phyloP scores from a whole-genome alignment of 2,329 filamentous ascomycete genomes.

The Monilinia laxa region DNA sequence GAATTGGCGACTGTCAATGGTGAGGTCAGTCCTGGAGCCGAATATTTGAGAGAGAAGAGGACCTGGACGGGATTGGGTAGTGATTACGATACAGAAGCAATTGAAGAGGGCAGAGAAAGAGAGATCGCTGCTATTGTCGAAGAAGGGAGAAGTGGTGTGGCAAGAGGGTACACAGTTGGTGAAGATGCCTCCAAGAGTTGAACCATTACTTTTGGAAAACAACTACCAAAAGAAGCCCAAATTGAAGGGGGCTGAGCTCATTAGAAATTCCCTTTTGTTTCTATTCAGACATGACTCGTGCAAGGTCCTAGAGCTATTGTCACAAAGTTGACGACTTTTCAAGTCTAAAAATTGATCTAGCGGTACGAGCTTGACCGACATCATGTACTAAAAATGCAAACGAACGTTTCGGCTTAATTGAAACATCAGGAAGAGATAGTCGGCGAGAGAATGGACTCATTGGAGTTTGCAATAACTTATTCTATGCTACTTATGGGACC shows the following conservation, averaged over 20 bases:
- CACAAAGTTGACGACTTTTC: background rate
- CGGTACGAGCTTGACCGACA: conserved; percentile 12
- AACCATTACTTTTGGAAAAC: conserved; percentile 9
- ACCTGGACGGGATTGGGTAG: conserved; percentile 92
- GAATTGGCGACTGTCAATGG: conserved; percentile 82
- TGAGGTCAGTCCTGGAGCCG: conserved; percentile 85
- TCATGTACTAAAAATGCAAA: conserved; percentile 14
- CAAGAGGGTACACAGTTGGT: conserved; percentile 81
- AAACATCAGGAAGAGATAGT: conserved; percentile 6
- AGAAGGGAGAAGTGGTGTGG: conserved; percentile 83
- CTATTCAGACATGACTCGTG: conserved; percentile 4
- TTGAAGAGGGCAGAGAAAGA: conserved; percentile 46
- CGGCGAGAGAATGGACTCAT: conserved; percentile 10
- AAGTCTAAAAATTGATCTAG: conserved; percentile 2
- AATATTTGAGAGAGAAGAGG: conserved; percentile 76
- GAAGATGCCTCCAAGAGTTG: conserved; percentile 45
- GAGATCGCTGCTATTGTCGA: conserved; percentile 66
- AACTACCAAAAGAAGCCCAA: background rate
- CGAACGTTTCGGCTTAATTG: background rate
- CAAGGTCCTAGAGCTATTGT: background rate
- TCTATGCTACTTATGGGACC: background rate
- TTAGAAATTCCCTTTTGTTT: background rate
- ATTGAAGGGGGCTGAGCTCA: background rate
- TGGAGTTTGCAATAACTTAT: background rate
- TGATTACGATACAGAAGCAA: conserved; percentile 70